Evolutionary conservation across 768 basidiomycete species (phyloP).

Genomic region (Suillus luteus): DNA sequence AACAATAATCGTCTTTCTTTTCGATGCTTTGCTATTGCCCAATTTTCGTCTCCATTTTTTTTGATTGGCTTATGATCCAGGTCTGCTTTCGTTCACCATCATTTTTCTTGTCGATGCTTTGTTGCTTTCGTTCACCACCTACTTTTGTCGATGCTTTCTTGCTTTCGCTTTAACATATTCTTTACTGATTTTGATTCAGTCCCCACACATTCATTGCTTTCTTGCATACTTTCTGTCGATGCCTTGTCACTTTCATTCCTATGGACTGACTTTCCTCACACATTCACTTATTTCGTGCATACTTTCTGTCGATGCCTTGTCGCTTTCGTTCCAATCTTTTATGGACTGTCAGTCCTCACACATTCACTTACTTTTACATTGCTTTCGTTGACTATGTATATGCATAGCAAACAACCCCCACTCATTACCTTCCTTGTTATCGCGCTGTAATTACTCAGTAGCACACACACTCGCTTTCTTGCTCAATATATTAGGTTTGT

Average conservation of each 20-base stretch:
- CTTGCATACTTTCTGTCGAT: too few relatives aligned
- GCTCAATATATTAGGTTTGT: neutral
- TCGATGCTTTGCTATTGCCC: neutral
- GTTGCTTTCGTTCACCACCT: too few relatives aligned
- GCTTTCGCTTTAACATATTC: too few relatives aligned
- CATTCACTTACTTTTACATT: too few relatives aligned
- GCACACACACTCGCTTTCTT: neutral
- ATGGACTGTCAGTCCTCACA: neutral
- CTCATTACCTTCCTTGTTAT: neutral
- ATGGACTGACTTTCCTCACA: neutral
- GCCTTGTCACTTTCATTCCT: too few relatives aligned
- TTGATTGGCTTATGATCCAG: neutral
- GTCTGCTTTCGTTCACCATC: neutral
- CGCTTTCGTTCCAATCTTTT: neutral
- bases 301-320: neutral
- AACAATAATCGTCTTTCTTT: too few relatives aligned
- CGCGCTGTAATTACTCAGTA: neutral
- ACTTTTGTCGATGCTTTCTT: too few relatives aligned
- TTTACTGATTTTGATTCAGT: too few relatives aligned
- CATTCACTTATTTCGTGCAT: neutral
- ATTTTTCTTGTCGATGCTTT: too few relatives aligned
- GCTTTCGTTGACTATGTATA: neutral
- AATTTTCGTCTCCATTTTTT: neutral
- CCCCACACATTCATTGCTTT: too few relatives aligned
- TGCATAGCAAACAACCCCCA: neutral